Base-by-base conservation (phyloP, 2,329 filamentous ascomycete genomes). In the Corynespora cassiicola region DNA sequence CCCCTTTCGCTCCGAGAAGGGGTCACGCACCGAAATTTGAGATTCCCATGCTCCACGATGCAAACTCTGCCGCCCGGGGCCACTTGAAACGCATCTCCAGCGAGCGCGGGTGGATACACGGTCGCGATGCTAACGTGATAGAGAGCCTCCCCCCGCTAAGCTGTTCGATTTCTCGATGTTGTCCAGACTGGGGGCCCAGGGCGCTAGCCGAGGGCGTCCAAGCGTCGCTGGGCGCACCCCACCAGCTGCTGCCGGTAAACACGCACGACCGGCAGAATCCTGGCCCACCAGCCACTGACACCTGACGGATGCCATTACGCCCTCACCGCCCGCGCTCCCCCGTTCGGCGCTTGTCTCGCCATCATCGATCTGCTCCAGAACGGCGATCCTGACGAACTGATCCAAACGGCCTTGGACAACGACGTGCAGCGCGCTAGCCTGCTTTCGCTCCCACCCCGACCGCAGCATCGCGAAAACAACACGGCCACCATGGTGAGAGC, bases 231-330 rank as follows among this genome's bases (percentile, higher is more conserved):
- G 37, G 20, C 10, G 36, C n/a, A 47, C 55, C 50, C 58, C 61
- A 54, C 58, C 49, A 52, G n/a, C 42, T 41, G 43, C 24, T 44
- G 47, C 34, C 38, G 44, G 52, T 43, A 50, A 39, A 51, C 37
- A 50, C 31, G 36, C 52, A 47, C 36, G 36, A 33, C 43, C 41
- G 59, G 59, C 62, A 65, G 58, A 64, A 48, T 39, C 22, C 11
- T 7, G 9, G 19, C 14, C 29, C 31, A 25, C 29, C 31, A 30
- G 36, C 60, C 58, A 61, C 39, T 57, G 33, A 48, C 7, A 32
- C 26, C 6, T 12, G 21, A 36, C 37, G 25, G 33, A 42, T 31
- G 18, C 29, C 14, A 4, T 24, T 11, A 19, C 18, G 26, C 3
- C 11, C 26, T 58, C 52, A 61, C 56, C 58, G 55, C 56, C 54